Percentiles rank a stretch among this genome's conserved stretches.
Conservation (phyloP, 106 monocot species). For the Apostasia shenzhenica region DNA sequence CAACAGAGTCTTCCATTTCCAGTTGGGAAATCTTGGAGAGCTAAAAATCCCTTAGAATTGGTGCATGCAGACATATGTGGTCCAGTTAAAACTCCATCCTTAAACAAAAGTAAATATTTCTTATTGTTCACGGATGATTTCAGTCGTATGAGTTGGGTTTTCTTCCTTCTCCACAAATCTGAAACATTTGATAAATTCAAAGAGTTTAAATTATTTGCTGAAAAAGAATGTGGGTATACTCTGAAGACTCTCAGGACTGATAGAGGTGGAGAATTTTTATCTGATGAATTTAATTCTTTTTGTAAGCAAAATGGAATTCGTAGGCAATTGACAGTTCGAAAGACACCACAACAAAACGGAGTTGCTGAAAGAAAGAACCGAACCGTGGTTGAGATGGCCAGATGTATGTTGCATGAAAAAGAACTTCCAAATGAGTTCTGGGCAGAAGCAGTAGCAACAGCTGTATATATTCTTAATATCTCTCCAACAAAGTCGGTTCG, state of each 20-base stretch:
- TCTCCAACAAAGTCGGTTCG: too few relatives aligned
- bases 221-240: too few relatives aligned
- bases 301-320: slow-evolving; percentile 7
- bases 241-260: background rate
- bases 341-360: slow-evolving; percentile 30
- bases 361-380: slow-evolving; percentile 16
- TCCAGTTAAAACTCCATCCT: background rate
- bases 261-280: slow-evolving; percentile 16
- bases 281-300: slow-evolving; percentile 2
- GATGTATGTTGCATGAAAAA: slow-evolving; percentile 1
- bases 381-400: slow-evolving; percentile 10
- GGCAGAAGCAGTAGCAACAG: slow-evolving; percentile 4
- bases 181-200: too few relatives aligned
- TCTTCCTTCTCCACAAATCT: background rate
- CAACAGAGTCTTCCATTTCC: slow-evolving; percentile 6
- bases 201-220: too few relatives aligned
- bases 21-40: slow-evolving; percentile 5
- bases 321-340: slow-evolving; percentile 10
- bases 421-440: slow-evolving; percentile 14
- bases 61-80: slow-evolving; percentile 11
- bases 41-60: background rate
- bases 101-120: slow-evolving; percentile 6
- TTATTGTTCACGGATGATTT: slow-evolving; percentile 10
- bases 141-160: background rate
- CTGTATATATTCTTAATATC: too few relatives aligned